These are phyloP conservation scores for Penicillium oxalicum DNA, from an alignment of 2,329 filamentous ascomycete species.

Conservation along the genomic window DNA sequence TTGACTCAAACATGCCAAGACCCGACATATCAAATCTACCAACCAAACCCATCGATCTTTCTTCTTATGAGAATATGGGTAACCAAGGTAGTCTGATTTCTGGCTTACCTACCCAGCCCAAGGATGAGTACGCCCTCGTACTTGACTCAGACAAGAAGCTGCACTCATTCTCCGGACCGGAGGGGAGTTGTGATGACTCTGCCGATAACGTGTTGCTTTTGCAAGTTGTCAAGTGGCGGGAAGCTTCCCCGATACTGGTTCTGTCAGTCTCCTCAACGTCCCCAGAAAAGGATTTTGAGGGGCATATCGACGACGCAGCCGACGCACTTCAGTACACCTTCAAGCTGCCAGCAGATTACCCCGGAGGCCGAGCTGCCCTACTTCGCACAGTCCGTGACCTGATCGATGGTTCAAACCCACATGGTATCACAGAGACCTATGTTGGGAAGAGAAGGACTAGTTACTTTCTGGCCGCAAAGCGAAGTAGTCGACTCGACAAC, in stretches of 20 bases:
- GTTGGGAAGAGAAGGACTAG: background rate
- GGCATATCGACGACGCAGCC: background rate
- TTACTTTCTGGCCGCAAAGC: background rate
- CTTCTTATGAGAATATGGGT: background rate
- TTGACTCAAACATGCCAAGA: too few relatives aligned
- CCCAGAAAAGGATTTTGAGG: background rate
- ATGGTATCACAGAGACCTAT: background rate
- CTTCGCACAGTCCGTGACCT: background rate
- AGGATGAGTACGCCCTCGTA: background rate
- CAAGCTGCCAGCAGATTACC: conserved; percentile 3
- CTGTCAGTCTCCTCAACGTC: background rate
- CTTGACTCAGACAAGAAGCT: background rate
- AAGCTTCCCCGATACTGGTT: background rate
- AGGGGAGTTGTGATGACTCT: background rate
- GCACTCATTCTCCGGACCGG: background rate
- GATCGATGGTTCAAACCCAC: background rate
- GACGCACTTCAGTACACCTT: conserved; percentile 3
- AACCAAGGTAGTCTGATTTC: background rate
- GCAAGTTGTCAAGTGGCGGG: conserved; percentile 1
- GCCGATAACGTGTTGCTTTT: background rate
- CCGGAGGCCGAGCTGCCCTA: conserved; percentile 1
- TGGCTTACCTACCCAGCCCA: background rate
- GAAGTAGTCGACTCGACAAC: background rate
- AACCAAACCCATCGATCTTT: too few relatives aligned
- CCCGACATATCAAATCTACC: too few relatives aligned